A percentile compares a stretch with the other conserved stretches of the same genome.
These are phyloP conservation scores for Isoetes taiwanensis DNA, from an alignment of 75 land plant species.

Conservation along the genomic window DNA sequence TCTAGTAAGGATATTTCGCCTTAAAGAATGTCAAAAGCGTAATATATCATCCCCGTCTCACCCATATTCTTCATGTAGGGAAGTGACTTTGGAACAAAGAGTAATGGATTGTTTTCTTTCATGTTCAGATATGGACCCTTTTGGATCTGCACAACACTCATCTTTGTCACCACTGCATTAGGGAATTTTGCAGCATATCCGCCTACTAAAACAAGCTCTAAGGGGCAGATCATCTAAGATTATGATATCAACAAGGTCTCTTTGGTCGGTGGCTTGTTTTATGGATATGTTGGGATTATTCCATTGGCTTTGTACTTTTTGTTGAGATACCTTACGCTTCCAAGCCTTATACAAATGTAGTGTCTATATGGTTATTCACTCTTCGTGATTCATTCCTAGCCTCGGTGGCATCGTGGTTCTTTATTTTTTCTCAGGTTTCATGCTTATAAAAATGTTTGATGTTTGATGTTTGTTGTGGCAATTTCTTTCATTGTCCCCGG, in stretches of 20 bases:
- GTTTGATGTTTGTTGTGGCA: constrained; percentile 28
- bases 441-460: too few species aligned
- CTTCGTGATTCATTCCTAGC: constrained; percentile 89
- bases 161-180: constrained; percentile 94
- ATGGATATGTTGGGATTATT: constrained; percentile 79
- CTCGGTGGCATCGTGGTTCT: constrained; percentile 40
- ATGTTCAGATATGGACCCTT: constrained; percentile 89
- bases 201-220: constrained; percentile 55
- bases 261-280: constrained; percentile 92
- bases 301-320: constrained; percentile 71
- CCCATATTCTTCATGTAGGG: too few species aligned
- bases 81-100: too few species aligned
- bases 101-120: too few species aligned
- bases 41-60: too few species aligned
- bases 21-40: too few species aligned
- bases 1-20: too few species aligned
- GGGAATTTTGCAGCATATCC: constrained; percentile 94
- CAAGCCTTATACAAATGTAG: constrained; percentile 84
- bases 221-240: constrained; percentile 46
- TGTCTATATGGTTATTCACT: constrained; percentile 96
- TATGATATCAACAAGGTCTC: constrained; percentile 93
- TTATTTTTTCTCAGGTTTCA: too few species aligned
- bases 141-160: constrained; percentile 99
- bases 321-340: constrained; percentile 82
- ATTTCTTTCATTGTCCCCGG: constrained; percentile 83